Evolutionary conservation across 345 rosid genomes (phyloP).

Genomic region (Brassica nigra): DNA sequence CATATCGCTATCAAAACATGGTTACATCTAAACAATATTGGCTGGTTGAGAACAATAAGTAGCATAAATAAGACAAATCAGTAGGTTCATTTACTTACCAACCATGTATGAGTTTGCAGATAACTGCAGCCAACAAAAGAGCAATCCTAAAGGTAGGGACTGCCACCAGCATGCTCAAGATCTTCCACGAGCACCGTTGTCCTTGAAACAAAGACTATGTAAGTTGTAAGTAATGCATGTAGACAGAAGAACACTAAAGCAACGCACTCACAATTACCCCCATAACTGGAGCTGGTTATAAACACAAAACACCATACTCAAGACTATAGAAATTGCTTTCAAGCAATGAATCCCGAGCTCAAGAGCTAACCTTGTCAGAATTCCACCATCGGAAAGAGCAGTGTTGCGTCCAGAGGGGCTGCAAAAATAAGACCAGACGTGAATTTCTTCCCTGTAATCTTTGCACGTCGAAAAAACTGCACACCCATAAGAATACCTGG

Average conservation of each 20-base stretch:
- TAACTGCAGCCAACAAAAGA: conserved; percentile 52
- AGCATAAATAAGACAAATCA: not conserved
- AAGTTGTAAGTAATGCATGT: not conserved
- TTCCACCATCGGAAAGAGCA: too few relatives aligned
- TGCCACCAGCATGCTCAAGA: conserved; percentile 47
- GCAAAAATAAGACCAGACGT: not conserved
- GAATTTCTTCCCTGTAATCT: not conserved
- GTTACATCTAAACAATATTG: not conserved
- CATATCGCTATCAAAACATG: conserved; percentile 52
- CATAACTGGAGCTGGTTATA: not conserved
- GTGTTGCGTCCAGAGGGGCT: not conserved
- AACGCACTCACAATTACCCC: not conserved
- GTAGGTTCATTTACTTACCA: conserved; percentile 42
- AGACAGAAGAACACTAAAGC: not conserved
- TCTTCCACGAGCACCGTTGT: conserved; percentile 60
- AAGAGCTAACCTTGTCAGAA: not conserved
- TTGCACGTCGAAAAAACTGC: not conserved
- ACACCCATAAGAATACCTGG: not conserved
- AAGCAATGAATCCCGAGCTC: not conserved
- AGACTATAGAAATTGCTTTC: not conserved
- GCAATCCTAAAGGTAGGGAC: conserved; percentile 55
- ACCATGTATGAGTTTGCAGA: conserved; percentile 51
- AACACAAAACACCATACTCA: not conserved
- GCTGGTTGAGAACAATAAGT: not conserved
- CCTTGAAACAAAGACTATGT: not conserved